Percentiles rank a stretch among this genome's conserved stretches.
Evolutionary conservation across 768 basidiomycete genomes (phyloP).

Genomic region (Lentinula sp.): DNA sequence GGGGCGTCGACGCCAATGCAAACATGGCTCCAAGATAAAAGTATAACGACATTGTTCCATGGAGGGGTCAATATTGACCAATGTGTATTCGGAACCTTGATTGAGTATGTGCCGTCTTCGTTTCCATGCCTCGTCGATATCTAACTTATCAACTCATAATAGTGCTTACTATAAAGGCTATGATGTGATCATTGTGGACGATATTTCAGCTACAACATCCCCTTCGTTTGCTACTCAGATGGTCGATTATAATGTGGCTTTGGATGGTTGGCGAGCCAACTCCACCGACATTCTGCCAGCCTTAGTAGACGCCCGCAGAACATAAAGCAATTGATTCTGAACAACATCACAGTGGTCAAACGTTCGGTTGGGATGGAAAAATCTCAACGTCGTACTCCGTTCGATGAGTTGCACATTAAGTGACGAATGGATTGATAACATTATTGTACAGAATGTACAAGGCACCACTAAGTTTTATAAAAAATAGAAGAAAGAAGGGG

Average conservation of each 20-base stretch:
- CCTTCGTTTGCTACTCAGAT: conserved; percentile 23
- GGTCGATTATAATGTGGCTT: conserved; percentile 23
- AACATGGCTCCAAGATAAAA: conserved; percentile 25
- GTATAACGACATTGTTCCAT: conserved; percentile 26
- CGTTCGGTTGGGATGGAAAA: too few relatives aligned
- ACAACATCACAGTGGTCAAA: too few relatives aligned
- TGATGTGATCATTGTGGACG: conserved; percentile 26
- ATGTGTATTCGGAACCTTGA: conserved; percentile 26
- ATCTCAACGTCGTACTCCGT: too few relatives aligned
- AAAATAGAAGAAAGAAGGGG: background rate
- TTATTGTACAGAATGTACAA: background rate
- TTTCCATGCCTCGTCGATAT: background rate
- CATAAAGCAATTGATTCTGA: background rate
- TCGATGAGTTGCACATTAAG: too few relatives aligned
- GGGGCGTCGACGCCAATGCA: conserved; percentile 27
- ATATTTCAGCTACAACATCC: conserved; percentile 26
- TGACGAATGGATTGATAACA: background rate
- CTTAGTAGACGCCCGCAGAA: background rate
- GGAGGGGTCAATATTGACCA: conserved; percentile 29
- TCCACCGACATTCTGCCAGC: conserved; percentile 21
- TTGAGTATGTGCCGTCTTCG: conserved; percentile 16
- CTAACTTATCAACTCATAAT: background rate
- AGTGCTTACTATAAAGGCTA: conserved; percentile 28
- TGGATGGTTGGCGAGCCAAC: conserved; percentile 24
- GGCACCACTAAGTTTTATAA: background rate